Percentiles rank a stretch among this genome's conserved stretches.
Conservation (phyloP, 176 grass and related monocot genomes). For the Triticum monococcum region DNA sequence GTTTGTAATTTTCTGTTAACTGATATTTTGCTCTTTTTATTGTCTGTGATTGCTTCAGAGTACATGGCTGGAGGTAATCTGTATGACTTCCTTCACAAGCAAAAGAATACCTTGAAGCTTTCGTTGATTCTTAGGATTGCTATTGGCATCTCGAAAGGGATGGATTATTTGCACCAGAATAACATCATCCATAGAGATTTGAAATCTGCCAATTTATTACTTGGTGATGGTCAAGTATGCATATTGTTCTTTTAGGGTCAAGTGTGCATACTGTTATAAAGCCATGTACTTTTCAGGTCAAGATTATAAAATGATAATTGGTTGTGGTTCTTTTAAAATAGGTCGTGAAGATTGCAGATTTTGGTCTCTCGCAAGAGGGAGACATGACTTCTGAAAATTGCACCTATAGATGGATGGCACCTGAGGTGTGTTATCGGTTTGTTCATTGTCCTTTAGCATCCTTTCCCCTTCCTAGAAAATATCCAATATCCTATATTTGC, state of each 20-base stretch:
- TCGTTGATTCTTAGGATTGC: slow-evolving; percentile 66
- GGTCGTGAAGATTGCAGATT: slow-evolving; percentile 93
- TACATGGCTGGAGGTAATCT: slow-evolving; percentile 87
- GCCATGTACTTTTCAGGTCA: not conserved
- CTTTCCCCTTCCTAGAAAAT: not conserved
- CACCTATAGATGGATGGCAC: slow-evolving; percentile 97
- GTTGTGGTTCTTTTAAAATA: slow-evolving; percentile 34
- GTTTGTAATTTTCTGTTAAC: not conserved
- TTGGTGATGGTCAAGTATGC: slow-evolving; percentile 62
- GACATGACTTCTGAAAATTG: slow-evolving; percentile 95
- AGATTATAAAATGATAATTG: slow-evolving; percentile 14
- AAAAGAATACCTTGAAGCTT: slow-evolving; percentile 63
- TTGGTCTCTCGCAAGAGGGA: slow-evolving; percentile 70
- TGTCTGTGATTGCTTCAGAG: slow-evolving; percentile 50
- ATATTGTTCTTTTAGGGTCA: slow-evolving; percentile 19
- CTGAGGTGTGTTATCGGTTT: slow-evolving; percentile 64
- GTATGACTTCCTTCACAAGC: slow-evolving; percentile 86
- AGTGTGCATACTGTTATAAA: slow-evolving; percentile 39
- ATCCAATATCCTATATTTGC: not conserved
- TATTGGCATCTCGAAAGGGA: slow-evolving; percentile 81
- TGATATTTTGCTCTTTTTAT: not conserved
- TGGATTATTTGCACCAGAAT: slow-evolving; percentile 92
- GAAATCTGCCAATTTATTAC: slow-evolving; percentile 86
- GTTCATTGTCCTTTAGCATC: not conserved
- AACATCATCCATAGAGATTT: slow-evolving; percentile 93